Conservation (phyloP, 2,329 filamentous ascomycete genomes). For the Pseudogymnoascus sp. region DNA sequence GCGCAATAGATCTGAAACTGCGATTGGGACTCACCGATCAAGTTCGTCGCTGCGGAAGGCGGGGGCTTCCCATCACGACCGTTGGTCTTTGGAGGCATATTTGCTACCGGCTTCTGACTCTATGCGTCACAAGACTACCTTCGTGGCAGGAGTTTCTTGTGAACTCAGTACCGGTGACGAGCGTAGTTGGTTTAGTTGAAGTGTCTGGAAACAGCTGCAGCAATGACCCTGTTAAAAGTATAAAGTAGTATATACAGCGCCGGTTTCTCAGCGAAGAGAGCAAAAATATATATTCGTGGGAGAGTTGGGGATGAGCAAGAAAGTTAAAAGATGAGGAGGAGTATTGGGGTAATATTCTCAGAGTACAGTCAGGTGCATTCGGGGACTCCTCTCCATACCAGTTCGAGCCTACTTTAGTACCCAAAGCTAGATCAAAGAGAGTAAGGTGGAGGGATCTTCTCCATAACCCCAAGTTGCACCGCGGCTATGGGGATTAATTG, state of each 20-base stretch:
- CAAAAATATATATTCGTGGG: not conserved
- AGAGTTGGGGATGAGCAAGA: constrained; percentile 4
- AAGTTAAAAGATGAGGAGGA: not conserved
- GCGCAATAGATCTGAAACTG: constrained; percentile 11
- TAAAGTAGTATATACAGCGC: constrained; percentile 7
- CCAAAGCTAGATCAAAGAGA: not conserved
- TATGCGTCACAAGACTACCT: constrained; percentile 3
- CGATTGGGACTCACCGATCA: constrained; percentile 62
- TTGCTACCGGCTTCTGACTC: not conserved
- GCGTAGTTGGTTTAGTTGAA: not conserved
- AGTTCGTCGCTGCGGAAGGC: constrained; percentile 78
- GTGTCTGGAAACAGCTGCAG: not conserved
- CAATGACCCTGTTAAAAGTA: not conserved
- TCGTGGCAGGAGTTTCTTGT: not conserved
- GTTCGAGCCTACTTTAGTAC: not conserved
- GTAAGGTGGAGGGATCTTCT: constrained; percentile 9
- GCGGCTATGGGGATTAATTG: constrained; percentile 6
- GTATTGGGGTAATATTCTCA: constrained; percentile 8
- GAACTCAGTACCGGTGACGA: not conserved
- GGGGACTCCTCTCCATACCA: not conserved
- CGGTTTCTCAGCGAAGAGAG: constrained; percentile 4
- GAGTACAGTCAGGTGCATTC: not conserved
- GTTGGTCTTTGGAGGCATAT: constrained; percentile 56
- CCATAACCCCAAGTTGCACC: constrained; percentile 10
- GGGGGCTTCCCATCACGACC: constrained; percentile 62